Percentiles rank a stretch among this genome's conserved stretches.
These are phyloP conservation scores for Tolypocladium pustulatum DNA, from an alignment of 2,329 filamentous ascomycete species.

Conservation along the genomic window DNA sequence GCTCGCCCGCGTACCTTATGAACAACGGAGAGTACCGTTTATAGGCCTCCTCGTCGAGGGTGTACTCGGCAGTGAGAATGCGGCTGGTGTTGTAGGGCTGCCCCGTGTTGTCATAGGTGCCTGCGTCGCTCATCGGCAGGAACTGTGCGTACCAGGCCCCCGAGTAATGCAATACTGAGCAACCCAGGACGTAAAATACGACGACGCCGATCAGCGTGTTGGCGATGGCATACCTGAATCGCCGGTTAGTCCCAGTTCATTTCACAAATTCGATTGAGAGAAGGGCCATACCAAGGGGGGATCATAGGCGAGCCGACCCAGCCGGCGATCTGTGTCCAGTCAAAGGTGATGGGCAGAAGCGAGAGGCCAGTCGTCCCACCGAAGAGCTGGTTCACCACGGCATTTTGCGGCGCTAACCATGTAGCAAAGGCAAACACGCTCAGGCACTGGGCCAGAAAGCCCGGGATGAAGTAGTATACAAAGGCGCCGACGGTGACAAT, in stretches of 20 bases:
- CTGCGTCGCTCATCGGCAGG: conserved; percentile 59
- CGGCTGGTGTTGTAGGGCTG: conserved; percentile 50
- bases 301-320: conserved; percentile 59
- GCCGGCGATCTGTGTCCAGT: conserved; percentile 64
- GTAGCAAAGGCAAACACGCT: conserved; percentile 63
- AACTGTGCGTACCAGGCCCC: conserved; percentile 55
- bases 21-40: conserved; percentile 58
- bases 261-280: neutral
- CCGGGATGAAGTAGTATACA: conserved; percentile 59
- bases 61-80: conserved; percentile 51
- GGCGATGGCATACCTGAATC: conserved; percentile 56
- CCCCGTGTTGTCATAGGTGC: conserved; percentile 63
- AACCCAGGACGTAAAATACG: conserved; percentile 51
- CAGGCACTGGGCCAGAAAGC: conserved; percentile 57
- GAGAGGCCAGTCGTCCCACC: conserved; percentile 58
- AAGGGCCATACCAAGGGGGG: conserved; percentile 46
- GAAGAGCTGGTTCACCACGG: conserved; percentile 62
- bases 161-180: conserved; percentile 52
- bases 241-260: neutral
- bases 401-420: conserved; percentile 60
- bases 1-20: conserved; percentile 32
- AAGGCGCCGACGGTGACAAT: conserved; percentile 47
- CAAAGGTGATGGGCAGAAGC: conserved; percentile 62
- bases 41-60: conserved; percentile 53
- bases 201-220: conserved; percentile 62